These are phyloP conservation scores for Salmacisia buchloeana DNA, from an alignment of 1,284 basidiomycete species.

Conservation along the genomic window DNA sequence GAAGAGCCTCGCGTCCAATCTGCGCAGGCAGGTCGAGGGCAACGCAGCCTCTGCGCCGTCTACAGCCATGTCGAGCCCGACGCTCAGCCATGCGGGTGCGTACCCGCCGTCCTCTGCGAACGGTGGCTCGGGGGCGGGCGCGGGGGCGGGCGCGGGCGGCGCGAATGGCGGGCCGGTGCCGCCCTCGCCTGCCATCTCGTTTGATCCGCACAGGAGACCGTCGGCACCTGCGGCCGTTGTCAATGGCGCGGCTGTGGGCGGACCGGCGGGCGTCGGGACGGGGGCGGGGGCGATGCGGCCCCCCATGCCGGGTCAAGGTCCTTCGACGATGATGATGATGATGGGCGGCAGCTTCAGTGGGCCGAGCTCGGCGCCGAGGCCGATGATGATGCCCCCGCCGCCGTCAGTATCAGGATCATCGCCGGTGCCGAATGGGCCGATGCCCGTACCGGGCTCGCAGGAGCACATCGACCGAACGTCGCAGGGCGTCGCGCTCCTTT, in stretches of 20 bases:
- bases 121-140: too few species aligned
- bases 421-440: too few species aligned
- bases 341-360: slow-evolving; percentile 3
- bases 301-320: not conserved
- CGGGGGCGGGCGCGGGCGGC: not conserved
- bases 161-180: not conserved
- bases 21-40: slow-evolving; percentile 39
- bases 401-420: not conserved
- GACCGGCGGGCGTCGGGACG: too few species aligned
- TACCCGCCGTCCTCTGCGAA: not conserved
- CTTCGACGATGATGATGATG: not conserved
- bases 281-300: not conserved
- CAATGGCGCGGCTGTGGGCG: not conserved
- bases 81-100: not conserved
- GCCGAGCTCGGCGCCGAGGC: slow-evolving; percentile 3
- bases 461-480: too few species aligned
- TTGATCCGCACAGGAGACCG: not conserved
- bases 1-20: slow-evolving; percentile 26
- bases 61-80: not conserved
- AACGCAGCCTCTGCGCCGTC: not conserved
- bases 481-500: too few species aligned
- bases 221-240: not conserved
- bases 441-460: too few species aligned
- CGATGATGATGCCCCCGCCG: not conserved
- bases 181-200: not conserved